Conservation (phyloP, 352 stramenopile genomes). For the Phytophthora aleatoria region DNA sequence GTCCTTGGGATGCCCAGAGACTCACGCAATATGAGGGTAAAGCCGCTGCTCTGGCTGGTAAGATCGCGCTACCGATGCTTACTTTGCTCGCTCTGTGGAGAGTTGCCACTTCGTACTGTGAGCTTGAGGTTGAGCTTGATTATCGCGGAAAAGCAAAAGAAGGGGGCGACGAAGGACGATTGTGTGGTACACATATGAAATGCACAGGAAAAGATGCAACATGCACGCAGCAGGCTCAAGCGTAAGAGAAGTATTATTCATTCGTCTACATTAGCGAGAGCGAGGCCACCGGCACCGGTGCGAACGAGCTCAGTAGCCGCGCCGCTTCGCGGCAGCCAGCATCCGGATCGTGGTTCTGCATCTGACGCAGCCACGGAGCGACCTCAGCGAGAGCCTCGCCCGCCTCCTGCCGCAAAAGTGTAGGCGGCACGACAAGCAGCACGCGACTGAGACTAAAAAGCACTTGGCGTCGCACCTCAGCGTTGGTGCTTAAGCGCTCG, state of each 20-base stretch:
- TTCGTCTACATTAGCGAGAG: constrained; percentile 24
- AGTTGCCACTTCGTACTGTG: constrained; percentile 7
- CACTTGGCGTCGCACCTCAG: constrained; percentile 73
- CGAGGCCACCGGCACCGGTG: constrained; percentile 34
- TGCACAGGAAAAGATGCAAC: not conserved
- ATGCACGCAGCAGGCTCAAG: not conserved
- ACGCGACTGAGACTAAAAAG: constrained; percentile 76
- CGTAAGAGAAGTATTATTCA: not conserved
- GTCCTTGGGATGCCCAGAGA: not conserved
- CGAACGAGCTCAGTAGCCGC: constrained; percentile 56
- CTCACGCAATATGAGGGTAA: not conserved
- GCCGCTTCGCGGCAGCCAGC: constrained; percentile 73
- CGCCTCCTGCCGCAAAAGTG: constrained; percentile 60
- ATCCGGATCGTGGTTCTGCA: constrained; percentile 55
- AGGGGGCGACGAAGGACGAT: constrained; percentile 31
- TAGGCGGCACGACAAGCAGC: constrained; percentile 61
- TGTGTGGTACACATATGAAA: constrained; percentile 11
- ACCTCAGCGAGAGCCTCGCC: constrained; percentile 52
- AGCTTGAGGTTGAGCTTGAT: constrained; percentile 15
- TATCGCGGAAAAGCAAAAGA: constrained; percentile 26
- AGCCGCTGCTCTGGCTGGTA: not conserved
- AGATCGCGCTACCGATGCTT: not conserved
- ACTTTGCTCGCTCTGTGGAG: not conserved
- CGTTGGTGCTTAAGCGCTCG: constrained; percentile 46
- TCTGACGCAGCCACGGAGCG: constrained; percentile 56